phyloP scores from a whole-genome alignment of 2,329 filamentous ascomycete species.

The Cladophialophora chaetospira region DNA sequence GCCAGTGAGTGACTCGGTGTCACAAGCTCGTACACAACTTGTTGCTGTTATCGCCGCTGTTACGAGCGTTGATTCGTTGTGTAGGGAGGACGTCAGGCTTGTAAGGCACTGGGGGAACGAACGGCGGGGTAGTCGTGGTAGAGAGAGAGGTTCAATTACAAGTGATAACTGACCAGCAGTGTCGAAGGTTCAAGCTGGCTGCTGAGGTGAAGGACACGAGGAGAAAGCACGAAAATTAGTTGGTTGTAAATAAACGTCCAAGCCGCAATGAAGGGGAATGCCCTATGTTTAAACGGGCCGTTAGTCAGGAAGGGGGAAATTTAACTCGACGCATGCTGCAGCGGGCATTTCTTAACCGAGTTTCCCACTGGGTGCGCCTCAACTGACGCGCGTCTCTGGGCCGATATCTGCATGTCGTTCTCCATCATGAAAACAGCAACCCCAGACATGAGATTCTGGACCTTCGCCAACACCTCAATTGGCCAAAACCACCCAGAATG shows the following conservation, averaged over 20 bases:
- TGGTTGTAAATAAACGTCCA: conserved; percentile 7
- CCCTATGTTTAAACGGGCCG: neutral
- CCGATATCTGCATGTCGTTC: no score
- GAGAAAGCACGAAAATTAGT: conserved; percentile 12
- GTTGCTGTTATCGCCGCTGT: neutral
- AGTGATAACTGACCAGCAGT: conserved; percentile 14
- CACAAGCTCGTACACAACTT: neutral
- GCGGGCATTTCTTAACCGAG: neutral
- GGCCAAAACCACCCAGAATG: conserved; percentile 16
- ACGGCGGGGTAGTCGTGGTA: conserved; percentile 3
- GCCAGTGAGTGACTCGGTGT: neutral
- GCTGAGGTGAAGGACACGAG: conserved; percentile 1
- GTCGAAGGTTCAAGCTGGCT: conserved; percentile 1
- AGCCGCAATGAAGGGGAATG: neutral
- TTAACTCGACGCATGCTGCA: no score
- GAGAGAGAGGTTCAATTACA: conserved; percentile 5
- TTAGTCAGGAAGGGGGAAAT: neutral
- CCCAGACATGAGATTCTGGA: neutral
- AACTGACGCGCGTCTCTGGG: neutral
- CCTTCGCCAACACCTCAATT: neutral
- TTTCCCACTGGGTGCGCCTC: neutral
- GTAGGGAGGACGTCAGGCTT: neutral
- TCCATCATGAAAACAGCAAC: neutral
- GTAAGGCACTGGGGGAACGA: conserved; percentile 8
- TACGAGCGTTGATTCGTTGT: neutral